Conservation (phyloP, 139 green algal species). For the Chlorella vulgaris region DNA sequence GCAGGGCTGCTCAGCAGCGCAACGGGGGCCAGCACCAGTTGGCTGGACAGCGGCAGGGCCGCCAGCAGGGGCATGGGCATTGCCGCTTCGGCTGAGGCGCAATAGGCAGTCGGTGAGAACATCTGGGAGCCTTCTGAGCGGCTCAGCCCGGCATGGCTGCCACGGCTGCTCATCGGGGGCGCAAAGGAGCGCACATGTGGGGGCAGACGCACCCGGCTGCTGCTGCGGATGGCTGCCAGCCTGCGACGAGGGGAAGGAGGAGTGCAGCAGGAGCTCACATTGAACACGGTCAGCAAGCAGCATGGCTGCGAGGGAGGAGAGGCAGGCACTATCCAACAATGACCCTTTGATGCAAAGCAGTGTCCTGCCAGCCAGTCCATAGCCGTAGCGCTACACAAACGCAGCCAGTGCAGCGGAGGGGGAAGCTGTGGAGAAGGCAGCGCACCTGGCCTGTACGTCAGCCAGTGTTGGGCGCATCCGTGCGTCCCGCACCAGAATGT, state of each 20-base stretch:
- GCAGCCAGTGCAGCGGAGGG: too few relatives aligned
- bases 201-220: slow-evolving; percentile 17
- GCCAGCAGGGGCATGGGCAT: slow-evolving; percentile 24
- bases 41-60: neutral
- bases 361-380: neutral
- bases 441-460: slow-evolving; percentile 39
- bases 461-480: slow-evolving; percentile 54
- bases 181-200: slow-evolving; percentile 3
- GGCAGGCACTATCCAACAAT: too few relatives aligned
- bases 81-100: slow-evolving; percentile 1
- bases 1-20: neutral
- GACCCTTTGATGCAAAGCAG: neutral
- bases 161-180: slow-evolving; percentile 11
- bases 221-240: slow-evolving; percentile 12
- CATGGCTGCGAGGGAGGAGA: too few relatives aligned
- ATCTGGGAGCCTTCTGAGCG: neutral
- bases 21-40: slow-evolving; percentile 10
- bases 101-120: slow-evolving; percentile 17
- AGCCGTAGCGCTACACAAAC: too few relatives aligned
- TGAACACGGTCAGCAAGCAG: neutral
- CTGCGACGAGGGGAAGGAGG: neutral
- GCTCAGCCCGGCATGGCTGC: neutral
- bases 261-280: neutral
- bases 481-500: slow-evolving; percentile 69
- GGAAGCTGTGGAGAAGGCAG: too few relatives aligned